Base-by-base conservation (phyloP, 192 early-diverging fungal genomes). In the Coemansia sp. region DNA sequence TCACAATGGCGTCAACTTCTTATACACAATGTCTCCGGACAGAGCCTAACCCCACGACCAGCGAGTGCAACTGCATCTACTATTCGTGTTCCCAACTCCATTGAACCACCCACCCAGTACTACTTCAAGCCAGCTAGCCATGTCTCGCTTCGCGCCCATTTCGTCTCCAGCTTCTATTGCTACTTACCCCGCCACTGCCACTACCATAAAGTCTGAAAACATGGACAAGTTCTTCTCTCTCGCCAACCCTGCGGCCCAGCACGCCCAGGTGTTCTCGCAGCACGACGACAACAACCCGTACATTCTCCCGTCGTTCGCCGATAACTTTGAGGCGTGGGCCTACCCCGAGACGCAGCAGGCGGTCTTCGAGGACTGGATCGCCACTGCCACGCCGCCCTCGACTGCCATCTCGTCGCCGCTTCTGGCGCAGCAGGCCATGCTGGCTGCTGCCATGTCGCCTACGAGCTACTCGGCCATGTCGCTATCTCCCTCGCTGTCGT, bases 21-120 rank as follows among this genome's bases (percentile, higher is more conserved):
- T 69, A 31, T 41, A 38, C 58, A 67, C 50, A 64, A 83, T 84
- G 81, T 84, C 77, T 68, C 63, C 75, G 80, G 80, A 82, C 80
- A 77, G 57, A 21, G 34, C 50, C 60, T 53, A 63, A 82, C 41
- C 76, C 69, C 15, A 19, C 67, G 42, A 74, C 80, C 48, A 44
- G 55, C 38, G 80, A 82, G 75, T 77, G 75, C 66, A 53, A 76
- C 68, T 75, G 76, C 73, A 61, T 84, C 44, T 84, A 84, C 81
- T 84, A 84, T 66, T 78, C 81, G 53, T 73, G 73, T 53, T 70
- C 66, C 67, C 67, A 61, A 19, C 45, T 73, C 36, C 76, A 73
- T 41, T 84, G 70, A 82, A 48, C 39, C 57, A 45, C 38, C 46
- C 51, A 0, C 11, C 51, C 21, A 41, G 17, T 29, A 42, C 44